Conservation (phyloP, 176 grass and related monocot genomes). For the Oryza meyeriana region DNA sequence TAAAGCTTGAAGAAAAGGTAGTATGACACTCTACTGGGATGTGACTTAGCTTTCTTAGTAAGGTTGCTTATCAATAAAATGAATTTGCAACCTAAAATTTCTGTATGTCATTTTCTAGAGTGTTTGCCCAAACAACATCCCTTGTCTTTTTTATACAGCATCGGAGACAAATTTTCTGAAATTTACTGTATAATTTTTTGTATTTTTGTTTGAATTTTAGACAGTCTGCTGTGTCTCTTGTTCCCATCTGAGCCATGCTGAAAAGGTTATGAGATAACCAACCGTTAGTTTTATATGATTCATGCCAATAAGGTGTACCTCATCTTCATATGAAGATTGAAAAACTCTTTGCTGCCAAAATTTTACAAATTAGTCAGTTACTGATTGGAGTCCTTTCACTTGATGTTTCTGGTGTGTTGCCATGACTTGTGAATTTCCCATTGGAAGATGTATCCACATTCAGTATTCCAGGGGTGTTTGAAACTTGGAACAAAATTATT, state of each 20-base stretch:
- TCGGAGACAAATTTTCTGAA: conserved; percentile 5
- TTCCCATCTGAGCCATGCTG: background rate
- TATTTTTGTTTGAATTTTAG: background rate
- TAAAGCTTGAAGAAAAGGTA: conserved; percentile 92
- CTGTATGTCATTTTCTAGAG: background rate
- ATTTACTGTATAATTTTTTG: background rate
- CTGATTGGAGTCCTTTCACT: background rate
- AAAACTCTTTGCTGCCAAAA: background rate
- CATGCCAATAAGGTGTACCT: background rate
- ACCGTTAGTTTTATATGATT: background rate
- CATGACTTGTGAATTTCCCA: background rate
- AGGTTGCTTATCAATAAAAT: background rate
- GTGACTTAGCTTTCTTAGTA: background rate
- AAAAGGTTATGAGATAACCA: background rate
- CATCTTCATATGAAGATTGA: conserved; percentile 7
- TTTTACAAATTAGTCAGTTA: background rate
- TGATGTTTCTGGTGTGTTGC: background rate
- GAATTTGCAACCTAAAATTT: background rate
- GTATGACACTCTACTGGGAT: background rate
- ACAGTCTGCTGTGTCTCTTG: background rate
- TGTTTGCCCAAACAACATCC: background rate
- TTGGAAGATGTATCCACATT: background rate
- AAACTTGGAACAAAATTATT: background rate
- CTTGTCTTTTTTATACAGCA: background rate
- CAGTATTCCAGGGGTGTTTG: background rate